phyloP scores from a whole-genome alignment of 768 basidiomycete genomes.

The Lactarius tabidus region DNA sequence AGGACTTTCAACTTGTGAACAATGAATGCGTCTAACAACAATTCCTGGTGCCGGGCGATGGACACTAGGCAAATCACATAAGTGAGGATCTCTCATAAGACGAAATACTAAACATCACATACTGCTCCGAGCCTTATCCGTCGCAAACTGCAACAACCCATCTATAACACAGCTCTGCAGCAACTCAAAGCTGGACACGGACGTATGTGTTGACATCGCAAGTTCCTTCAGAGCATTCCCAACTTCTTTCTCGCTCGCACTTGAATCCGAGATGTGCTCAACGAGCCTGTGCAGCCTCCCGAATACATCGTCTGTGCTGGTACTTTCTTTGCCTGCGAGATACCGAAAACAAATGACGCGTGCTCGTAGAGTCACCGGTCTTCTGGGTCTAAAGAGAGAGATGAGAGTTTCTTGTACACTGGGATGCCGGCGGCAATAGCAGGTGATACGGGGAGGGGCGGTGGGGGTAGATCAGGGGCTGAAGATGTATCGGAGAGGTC shows the following conservation, averaged over 20 bases:
- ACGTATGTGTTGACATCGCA: slow-evolving; percentile 66
- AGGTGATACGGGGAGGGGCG: slow-evolving; percentile 38
- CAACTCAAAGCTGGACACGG: slow-evolving; percentile 93
- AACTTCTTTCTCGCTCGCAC: slow-evolving; percentile 60
- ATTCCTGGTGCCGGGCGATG: slow-evolving; percentile 61
- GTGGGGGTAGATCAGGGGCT: slow-evolving; percentile 35
- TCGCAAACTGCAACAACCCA: slow-evolving; percentile 76
- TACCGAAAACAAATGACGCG: slow-evolving; percentile 85
- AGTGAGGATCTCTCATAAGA: neutral
- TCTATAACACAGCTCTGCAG: slow-evolving; percentile 92
- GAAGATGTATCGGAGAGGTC: slow-evolving; percentile 38
- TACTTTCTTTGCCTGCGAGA: slow-evolving; percentile 52
- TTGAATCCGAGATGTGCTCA: slow-evolving; percentile 49
- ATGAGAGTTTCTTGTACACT: slow-evolving; percentile 65
- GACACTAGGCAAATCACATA: slow-evolving; percentile 46
- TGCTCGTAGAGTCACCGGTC: slow-evolving; percentile 90
- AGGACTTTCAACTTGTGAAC: slow-evolving; percentile 45
- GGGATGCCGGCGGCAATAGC: slow-evolving; percentile 45
- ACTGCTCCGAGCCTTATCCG: slow-evolving; percentile 60
- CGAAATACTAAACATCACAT: slow-evolving; percentile 30
- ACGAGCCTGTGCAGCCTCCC: slow-evolving; percentile 62
- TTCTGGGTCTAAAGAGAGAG: slow-evolving; percentile 71
- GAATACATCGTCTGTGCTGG: slow-evolving; percentile 58
- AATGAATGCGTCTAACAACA: slow-evolving; percentile 77
- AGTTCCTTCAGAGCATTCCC: slow-evolving; percentile 63